These are phyloP conservation scores for Cyathus striatus DNA, from an alignment of 768 basidiomycete genomes.

Conservation along the genomic window DNA sequence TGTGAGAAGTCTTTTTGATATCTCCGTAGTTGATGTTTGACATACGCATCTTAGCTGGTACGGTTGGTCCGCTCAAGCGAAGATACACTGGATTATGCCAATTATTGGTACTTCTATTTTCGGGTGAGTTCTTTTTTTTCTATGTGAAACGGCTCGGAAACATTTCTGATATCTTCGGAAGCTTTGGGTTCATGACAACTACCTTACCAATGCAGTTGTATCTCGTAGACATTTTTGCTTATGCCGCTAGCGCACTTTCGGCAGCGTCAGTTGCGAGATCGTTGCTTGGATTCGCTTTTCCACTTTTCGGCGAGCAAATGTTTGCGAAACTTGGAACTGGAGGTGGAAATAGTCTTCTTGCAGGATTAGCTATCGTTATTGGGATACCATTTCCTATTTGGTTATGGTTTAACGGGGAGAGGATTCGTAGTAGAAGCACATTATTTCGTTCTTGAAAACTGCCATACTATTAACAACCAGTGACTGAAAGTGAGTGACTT, in stretches of 20 bases:
- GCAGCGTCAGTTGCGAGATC: constrained; percentile 57
- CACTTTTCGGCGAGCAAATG: constrained; percentile 54
- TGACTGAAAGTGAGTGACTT: too few species aligned
- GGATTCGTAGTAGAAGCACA: constrained; percentile 38
- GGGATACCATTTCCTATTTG: constrained; percentile 75
- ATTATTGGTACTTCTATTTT: constrained; percentile 59
- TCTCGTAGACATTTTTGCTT: constrained; percentile 67
- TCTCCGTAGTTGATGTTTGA: not conserved
- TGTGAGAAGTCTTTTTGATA: constrained; percentile 37
- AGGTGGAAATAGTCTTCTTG: constrained; percentile 64
- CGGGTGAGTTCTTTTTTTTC: constrained; percentile 22
- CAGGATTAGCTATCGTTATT: constrained; percentile 49
- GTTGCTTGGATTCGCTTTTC: constrained; percentile 42
- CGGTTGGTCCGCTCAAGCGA: constrained; percentile 73
- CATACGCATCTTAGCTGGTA: constrained; percentile 56
- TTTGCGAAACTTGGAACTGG: constrained; percentile 58
- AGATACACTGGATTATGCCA: constrained; percentile 76
- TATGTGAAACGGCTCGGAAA: not conserved
- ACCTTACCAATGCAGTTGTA: constrained; percentile 62
- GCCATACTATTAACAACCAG: too few species aligned
- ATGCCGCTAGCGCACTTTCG: constrained; percentile 64
- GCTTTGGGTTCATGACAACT: not conserved
- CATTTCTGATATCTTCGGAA: too few species aligned
- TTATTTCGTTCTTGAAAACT: too few species aligned
- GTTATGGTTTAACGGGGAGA: constrained; percentile 65